phyloP scores from a whole-genome alignment of 495 filamentous ascomycete genomes.

The Oidiodendron maius region DNA sequence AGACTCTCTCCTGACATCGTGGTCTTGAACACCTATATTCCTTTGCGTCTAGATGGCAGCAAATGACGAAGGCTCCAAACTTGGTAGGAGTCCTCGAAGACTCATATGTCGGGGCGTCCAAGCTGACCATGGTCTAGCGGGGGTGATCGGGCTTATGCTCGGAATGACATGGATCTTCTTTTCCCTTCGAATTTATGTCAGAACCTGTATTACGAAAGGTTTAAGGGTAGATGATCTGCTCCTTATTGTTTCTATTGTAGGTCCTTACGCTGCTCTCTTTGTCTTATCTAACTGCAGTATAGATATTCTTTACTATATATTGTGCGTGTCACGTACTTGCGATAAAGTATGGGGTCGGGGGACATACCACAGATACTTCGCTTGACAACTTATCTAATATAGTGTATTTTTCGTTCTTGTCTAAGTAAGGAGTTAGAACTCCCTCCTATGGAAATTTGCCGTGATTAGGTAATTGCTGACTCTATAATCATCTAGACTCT shows the following conservation, averaged over 20 bases:
- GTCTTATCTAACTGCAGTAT: background rate
- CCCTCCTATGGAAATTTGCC: background rate
- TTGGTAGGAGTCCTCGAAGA: background rate
- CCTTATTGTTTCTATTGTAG: slow-evolving; percentile 14
- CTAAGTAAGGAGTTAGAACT: slow-evolving; percentile 12
- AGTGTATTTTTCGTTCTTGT: slow-evolving; percentile 19
- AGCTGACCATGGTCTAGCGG: slow-evolving; percentile 1
- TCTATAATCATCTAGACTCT: slow-evolving; percentile 1
- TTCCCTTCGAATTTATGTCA: slow-evolving; percentile 17
- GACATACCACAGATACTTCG: slow-evolving; percentile 8
- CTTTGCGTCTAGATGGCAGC: too few species aligned
- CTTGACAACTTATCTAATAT: slow-evolving; percentile 4
- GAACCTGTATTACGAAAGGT: slow-evolving; percentile 11
- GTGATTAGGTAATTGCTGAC: background rate
- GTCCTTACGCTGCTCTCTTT: background rate
- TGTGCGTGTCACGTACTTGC: slow-evolving; percentile 1
- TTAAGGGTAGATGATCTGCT: slow-evolving; percentile 18
- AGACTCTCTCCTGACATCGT: too few species aligned
- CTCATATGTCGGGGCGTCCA: background rate
- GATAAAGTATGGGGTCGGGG: slow-evolving; percentile 15
- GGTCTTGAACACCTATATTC: too few species aligned
- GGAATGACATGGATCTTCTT: slow-evolving; percentile 17
- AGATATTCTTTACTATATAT: slow-evolving; percentile 17
- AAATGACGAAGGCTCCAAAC: background rate
- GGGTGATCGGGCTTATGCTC: slow-evolving; percentile 16